These are phyloP conservation scores for Alternaria consortialis DNA, from an alignment of 2,329 filamentous ascomycete species.

Conservation along the genomic window DNA sequence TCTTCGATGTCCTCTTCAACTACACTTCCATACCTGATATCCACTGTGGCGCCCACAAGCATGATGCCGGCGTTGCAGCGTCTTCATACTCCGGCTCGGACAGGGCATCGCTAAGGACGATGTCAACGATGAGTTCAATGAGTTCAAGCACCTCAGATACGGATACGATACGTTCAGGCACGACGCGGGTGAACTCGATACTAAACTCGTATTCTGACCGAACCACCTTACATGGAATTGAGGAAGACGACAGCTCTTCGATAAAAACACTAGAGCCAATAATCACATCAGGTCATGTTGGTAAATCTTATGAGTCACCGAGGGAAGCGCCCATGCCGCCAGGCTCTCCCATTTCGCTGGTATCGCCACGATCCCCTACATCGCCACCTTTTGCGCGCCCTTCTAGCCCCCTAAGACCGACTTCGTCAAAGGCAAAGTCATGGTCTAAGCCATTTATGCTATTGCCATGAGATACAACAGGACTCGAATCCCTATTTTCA, in stretches of 20 bases:
- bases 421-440: slow-evolving; percentile 29
- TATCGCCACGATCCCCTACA: slow-evolving; percentile 15
- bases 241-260: slow-evolving; percentile 43
- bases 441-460: slow-evolving; percentile 46
- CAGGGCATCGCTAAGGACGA: slow-evolving; percentile 37
- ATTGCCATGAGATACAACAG: slow-evolving; percentile 33
- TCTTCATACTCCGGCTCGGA: slow-evolving; percentile 41
- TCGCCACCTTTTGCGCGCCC: slow-evolving; percentile 23
- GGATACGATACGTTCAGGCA: slow-evolving; percentile 42
- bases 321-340: slow-evolving; percentile 31
- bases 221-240: slow-evolving; percentile 40
- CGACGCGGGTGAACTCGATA: slow-evolving; percentile 40
- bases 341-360: slow-evolving; percentile 24
- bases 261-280: slow-evolving; percentile 36
- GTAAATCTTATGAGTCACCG: slow-evolving; percentile 27
- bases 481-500: neutral
- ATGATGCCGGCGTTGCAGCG: slow-evolving; percentile 37
- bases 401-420: slow-evolving; percentile 26
- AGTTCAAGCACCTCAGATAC: slow-evolving; percentile 38
- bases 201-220: slow-evolving; percentile 44
- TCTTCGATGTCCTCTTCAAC: slow-evolving; percentile 44
- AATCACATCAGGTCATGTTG: slow-evolving; percentile 15
- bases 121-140: slow-evolving; percentile 42
- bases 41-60: slow-evolving; percentile 47
- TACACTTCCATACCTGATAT: slow-evolving; percentile 44